Percentiles rank a stretch among this genome's conserved stretches.
Evolutionary conservation across 768 basidiomycete species (phyloP).

Genomic region (Panaeolus cyanescens): DNA sequence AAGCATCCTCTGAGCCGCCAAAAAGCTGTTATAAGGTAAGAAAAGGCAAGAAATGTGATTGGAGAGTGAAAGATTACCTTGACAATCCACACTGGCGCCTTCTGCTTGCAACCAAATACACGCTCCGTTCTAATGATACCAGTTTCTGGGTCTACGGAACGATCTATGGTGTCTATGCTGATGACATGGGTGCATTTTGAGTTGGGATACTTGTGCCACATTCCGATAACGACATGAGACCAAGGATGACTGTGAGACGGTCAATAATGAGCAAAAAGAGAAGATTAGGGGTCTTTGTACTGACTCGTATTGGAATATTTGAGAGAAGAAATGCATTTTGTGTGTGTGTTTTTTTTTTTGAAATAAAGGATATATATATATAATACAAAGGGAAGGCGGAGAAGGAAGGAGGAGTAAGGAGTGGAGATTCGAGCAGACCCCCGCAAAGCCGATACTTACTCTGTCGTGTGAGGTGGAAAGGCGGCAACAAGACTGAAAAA

Average conservation of each 20-base stretch:
- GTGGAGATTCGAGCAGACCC: constrained; percentile 5
- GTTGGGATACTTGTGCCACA: constrained; percentile 97
- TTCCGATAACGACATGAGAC: constrained; percentile 88
- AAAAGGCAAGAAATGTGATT: constrained; percentile 1
- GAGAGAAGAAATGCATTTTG: constrained; percentile 85
- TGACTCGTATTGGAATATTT: constrained; percentile 83
- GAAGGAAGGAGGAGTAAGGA: constrained; percentile 9
- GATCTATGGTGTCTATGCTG: constrained; percentile 85
- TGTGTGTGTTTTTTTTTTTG: background rate
- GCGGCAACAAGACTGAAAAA: constrained; percentile 11
- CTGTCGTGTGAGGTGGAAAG: constrained; percentile 16
- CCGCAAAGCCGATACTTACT: constrained; percentile 1
- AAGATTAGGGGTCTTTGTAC: constrained; percentile 28
- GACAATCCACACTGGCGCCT: constrained; percentile 89
- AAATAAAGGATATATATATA: constrained; percentile 22
- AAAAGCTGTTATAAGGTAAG: constrained; percentile 62
- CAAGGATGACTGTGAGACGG: constrained; percentile 71
- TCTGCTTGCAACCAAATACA: constrained; percentile 89
- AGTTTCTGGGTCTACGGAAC: constrained; percentile 78
- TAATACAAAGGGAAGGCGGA: constrained; percentile 27
- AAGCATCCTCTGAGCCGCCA: constrained; percentile 92
- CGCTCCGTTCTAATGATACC: constrained; percentile 93
- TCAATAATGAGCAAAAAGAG: constrained; percentile 8
- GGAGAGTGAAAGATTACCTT: constrained; percentile 56
- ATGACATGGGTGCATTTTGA: constrained; percentile 88